Evolutionary conservation across 257 asterid genomes (phyloP).

Genomic region (Avicennia marina): DNA sequence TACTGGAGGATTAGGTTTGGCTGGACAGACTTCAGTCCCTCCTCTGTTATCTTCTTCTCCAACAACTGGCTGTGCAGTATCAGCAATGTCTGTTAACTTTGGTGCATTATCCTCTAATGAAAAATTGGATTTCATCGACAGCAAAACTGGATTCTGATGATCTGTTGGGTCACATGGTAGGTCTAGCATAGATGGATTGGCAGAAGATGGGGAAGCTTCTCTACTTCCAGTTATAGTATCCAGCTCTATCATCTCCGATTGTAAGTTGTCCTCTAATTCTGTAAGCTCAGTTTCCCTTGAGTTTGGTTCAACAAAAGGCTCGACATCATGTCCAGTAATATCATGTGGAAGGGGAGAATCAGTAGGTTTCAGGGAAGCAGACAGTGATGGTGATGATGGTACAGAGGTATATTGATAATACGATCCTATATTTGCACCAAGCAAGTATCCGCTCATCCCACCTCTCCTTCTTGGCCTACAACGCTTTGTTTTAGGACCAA

Average conservation of each 20-base stretch:
- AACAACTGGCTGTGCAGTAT: conserved; percentile 19
- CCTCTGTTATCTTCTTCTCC: conserved; percentile 35
- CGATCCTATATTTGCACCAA: conserved; percentile 18
- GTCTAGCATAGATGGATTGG: conserved; percentile 40
- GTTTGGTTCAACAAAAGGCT: conserved; percentile 35
- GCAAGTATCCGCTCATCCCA: conserved; percentile 32
- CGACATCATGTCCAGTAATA: conserved; percentile 34
- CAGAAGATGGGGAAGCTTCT: conserved; percentile 57
- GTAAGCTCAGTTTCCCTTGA: conserved; percentile 37
- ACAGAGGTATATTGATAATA: conserved; percentile 25
- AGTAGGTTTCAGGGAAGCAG: conserved; percentile 34
- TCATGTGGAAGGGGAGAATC: conserved; percentile 36
- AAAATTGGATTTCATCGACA: conserved; percentile 15
- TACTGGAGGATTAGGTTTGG: conserved; percentile 23
- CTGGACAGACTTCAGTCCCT: conserved; percentile 25
- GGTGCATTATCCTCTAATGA: conserved; percentile 23
- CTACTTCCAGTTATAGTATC: conserved; percentile 57
- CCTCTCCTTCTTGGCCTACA: conserved; percentile 62
- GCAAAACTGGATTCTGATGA: conserved; percentile 18
- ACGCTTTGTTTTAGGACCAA: conserved; percentile 46
- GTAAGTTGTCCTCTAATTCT: conserved; percentile 45
- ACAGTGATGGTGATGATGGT: conserved; percentile 42
- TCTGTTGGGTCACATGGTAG: conserved; percentile 25
- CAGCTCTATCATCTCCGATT: conserved; percentile 57
- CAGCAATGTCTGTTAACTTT: conserved; percentile 14